phyloP scores from a whole-genome alignment of 352 stramenopile genomes.

The Pythium myriotylum region DNA sequence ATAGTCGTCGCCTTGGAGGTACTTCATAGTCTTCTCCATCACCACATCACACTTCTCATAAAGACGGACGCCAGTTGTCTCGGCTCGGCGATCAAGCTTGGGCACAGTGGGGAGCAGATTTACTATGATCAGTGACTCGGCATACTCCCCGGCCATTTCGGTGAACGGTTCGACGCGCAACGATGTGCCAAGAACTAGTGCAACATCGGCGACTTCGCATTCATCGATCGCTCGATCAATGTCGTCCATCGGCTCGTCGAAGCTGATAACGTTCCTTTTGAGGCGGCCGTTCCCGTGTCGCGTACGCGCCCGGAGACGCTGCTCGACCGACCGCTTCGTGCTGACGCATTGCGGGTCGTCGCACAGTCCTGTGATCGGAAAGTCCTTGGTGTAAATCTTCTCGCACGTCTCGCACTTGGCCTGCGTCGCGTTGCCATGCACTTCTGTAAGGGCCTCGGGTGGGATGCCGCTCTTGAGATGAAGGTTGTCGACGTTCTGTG shows the following conservation, averaged over 20 bases:
- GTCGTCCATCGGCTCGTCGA: slow-evolving; percentile 78
- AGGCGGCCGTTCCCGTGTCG: slow-evolving; percentile 76
- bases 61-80: slow-evolving; percentile 65
- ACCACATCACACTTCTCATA: slow-evolving; percentile 79
- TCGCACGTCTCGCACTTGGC: slow-evolving; percentile 86
- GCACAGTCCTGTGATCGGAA: slow-evolving; percentile 73
- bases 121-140: slow-evolving; percentile 71
- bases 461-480: slow-evolving; percentile 82
- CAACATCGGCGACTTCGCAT: slow-evolving; percentile 74
- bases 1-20: slow-evolving; percentile 57
- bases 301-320: slow-evolving; percentile 65
- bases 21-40: slow-evolving; percentile 79
- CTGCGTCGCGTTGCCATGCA: slow-evolving; percentile 83
- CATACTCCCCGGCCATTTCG: slow-evolving; percentile 80
- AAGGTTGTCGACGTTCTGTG: slow-evolving; percentile 86
- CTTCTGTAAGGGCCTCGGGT: slow-evolving; percentile 56
- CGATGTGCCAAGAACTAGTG: slow-evolving; percentile 77
- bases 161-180: slow-evolving; percentile 79
- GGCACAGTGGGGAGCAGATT: slow-evolving; percentile 72
- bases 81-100: slow-evolving; percentile 71
- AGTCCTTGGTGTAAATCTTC: slow-evolving; percentile 78
- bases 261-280: slow-evolving; percentile 78
- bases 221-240: slow-evolving; percentile 82
- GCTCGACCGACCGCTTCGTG: slow-evolving; percentile 62
- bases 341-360: slow-evolving; percentile 61